phyloP scores from a whole-genome alignment of 1,284 basidiomycete genomes.

The Chalciporus sp. region DNA sequence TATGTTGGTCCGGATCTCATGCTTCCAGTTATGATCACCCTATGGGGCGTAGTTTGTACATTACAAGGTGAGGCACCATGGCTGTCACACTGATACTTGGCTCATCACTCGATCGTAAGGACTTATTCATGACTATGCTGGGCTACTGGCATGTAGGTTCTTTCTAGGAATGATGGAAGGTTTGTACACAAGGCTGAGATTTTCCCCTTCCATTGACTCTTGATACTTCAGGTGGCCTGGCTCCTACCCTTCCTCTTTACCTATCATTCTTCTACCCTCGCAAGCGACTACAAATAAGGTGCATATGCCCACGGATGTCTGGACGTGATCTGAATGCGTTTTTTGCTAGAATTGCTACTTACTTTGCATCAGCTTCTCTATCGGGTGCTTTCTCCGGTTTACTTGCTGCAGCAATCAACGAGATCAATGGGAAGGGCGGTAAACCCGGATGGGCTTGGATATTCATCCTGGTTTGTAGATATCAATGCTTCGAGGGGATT shows the following conservation, averaged over 20 bases:
- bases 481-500: background rate
- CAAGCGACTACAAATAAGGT: conserved; percentile 57
- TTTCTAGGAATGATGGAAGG: conserved; percentile 69
- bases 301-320: conserved; percentile 9
- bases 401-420: conserved; percentile 59
- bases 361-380: conserved; percentile 59
- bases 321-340: background rate
- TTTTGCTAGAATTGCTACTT: conserved; percentile 45
- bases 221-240: conserved; percentile 48
- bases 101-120: conserved; percentile 38
- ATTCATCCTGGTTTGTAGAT: conserved; percentile 50
- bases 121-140: conserved; percentile 51
- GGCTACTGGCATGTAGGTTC: conserved; percentile 62
- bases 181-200: conserved; percentile 31
- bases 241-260: conserved; percentile 61
- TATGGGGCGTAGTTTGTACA: conserved; percentile 62
- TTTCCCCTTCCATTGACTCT: conserved; percentile 38
- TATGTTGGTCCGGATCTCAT: conserved; percentile 57
- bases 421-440: conserved; percentile 51
- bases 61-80: conserved; percentile 49
- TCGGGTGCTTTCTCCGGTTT: conserved; percentile 67
- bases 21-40: conserved; percentile 54
- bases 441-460: conserved; percentile 67
- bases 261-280: conserved; percentile 62
- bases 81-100: background rate